A percentile compares a stretch with the other conserved stretches of the same genome.
Evolutionary conservation across 805 yeast species (phyloP).

Genomic region (Candida takata): DNA sequence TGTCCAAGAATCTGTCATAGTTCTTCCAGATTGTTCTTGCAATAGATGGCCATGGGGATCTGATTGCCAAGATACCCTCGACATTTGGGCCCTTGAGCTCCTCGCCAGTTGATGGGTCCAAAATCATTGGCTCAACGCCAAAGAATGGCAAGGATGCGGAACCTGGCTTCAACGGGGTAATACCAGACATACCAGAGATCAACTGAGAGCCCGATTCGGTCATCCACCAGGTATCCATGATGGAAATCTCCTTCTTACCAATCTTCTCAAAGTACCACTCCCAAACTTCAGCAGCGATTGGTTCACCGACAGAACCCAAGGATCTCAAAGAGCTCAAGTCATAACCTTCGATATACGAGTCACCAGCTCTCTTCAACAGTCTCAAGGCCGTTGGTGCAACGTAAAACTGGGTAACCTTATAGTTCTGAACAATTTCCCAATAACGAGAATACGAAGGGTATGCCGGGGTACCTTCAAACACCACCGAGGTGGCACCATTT

Average conservation of each 20-base stretch:
- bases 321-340: conserved; percentile 60
- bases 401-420: conserved; percentile 71
- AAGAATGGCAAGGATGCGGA: conserved; percentile 81
- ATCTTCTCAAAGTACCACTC: conserved; percentile 74
- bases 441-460: conserved; percentile 75
- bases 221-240: conserved; percentile 85
- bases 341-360: conserved; percentile 49
- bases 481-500: conserved; percentile 71
- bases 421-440: conserved; percentile 69
- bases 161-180: conserved; percentile 79
- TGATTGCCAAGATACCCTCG: conserved; percentile 75
- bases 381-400: conserved; percentile 83
- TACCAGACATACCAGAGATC: conserved; percentile 69
- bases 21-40: conserved; percentile 78
- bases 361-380: conserved; percentile 70
- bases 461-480: conserved; percentile 84
- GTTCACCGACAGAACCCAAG: conserved; percentile 82
- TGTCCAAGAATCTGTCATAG: conserved; percentile 67
- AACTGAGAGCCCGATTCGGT: conserved; percentile 82
- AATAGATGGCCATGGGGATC: conserved; percentile 78
- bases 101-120: conserved; percentile 69
- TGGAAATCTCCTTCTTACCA: conserved; percentile 61
- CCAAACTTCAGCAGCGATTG: conserved; percentile 82
- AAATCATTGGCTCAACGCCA: conserved; percentile 66
- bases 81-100: conserved; percentile 63